Base-by-base conservation (phyloP, 2,329 filamentous ascomycete genomes). In the Stemphylium lycopersici region DNA sequence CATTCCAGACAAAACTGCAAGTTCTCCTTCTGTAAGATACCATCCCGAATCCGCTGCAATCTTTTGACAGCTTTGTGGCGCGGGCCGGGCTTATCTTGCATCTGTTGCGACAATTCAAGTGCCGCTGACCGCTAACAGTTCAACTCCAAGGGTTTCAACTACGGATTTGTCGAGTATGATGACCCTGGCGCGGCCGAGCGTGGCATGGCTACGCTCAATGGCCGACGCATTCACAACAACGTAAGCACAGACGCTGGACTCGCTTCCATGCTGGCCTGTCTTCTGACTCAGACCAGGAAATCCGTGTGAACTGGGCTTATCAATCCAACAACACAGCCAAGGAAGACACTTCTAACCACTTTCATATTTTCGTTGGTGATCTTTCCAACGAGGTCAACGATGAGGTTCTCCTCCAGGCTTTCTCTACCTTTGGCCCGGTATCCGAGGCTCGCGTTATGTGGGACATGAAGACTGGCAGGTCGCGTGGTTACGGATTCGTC, bases 381-480 rank as follows among this genome's bases (percentile, higher is more conserved):
- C 80, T 99, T 52, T 97, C 93, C 68, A 99, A 99, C 72, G 95
- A 99, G 77, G 95, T 99, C 76, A 99, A 99, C 69, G 95, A 99
- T 68, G 95, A 99, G 72, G 87, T 97, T 47, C 84, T 99, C 18
- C 82, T 90, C 13, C 93, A 97, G 77, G 95, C 95, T 11, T 99
- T 99, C 78, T 96, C 91, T 42, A 91, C 91, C 39, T 99, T 98
- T 76, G 95, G 95, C 36, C 91, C 88, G 11, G 93, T 99, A 43
- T 99, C 95, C 2, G 95, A 99, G 78, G 95, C 95, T 56, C 92
- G 95, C 69, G 95, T 99, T 62, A 99, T 99, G 95, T 99, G 95
- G 95, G 95, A 99, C 77, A 99, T 99, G 95, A 99, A 99, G 84
- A 99, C 95, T 32, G 95, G 95, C 65, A 89, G 95, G 61, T 98